Base-by-base conservation (phyloP, 176 grass and related monocot species). In the Carex myosuroides region DNA sequence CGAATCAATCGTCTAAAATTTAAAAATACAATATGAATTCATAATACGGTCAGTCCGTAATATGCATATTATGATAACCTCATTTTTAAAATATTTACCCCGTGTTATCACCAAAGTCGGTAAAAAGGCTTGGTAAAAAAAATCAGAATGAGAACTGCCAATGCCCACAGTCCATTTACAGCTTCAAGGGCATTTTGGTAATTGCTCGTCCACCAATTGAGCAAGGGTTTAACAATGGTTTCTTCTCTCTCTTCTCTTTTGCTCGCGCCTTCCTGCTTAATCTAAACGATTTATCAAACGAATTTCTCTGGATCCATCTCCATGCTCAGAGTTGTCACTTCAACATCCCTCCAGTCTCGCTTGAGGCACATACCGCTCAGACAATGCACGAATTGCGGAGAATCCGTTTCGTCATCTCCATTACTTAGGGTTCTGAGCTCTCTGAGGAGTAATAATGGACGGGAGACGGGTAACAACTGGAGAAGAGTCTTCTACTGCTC, bases 201-300 rank as follows among this genome's bases (percentile, higher is more conserved):
- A 83, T 83, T 54, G 5, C 17, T 55, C 13, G 55, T 32, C 41
- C 41, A 8, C 60, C 60, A 9, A 55, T 56, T 59, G 26, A 85
- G 88, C 80, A 39, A 79, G 93, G 93, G 90, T 88, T 94, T 94
- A 87, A 84, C 81, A 81, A 92, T 91, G 93, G 88, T 95, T 95
- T 87, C 66, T 74, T 11, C n/a, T 88, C 46, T 52, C 59, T 33
- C 81, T 81, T 11, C 46, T 80, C 72, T 53, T 86, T 82, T 80
- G 76, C 87, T 83, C 85, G 84, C 73, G 24, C 14, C 13, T 78
- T 78, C 13, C 4, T 44, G 68, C 8, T 71, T 35, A 59, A 54
- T 60, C 52, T 56, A 17, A 53, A 35, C 29, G 52, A 48, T 59
- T 68, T 53, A 6, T 63, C 73, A 12, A 64, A 7, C 41, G 37